Evolutionary conservation across 176 grass and related monocot species (phyloP), one percentile per base, ranked within the genome.

Genomic region (Avena atlantica): DNA sequence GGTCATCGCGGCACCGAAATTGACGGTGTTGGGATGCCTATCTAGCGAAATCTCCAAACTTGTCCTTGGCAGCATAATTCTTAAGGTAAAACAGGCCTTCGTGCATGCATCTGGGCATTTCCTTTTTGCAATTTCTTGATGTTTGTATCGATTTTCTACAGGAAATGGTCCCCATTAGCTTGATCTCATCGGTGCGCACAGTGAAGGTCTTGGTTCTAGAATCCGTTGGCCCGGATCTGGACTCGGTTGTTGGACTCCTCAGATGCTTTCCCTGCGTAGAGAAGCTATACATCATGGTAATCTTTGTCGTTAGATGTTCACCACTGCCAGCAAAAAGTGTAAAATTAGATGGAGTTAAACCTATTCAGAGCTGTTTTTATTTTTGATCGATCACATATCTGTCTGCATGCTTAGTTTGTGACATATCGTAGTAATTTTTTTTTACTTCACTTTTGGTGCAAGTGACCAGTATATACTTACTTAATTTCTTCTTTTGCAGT

Each of bases 261-360:
- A 67, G 64, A 36, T 85, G 83, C 2, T 85, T 85, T 23, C 83
- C 83, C 20, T 85, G 52, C 19, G 5, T 71, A 1, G 65, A 86
- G 65, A 71, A 61, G 8, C 12, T 86, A 6, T 80, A 80, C 55
- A 72, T 86, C 17, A 1, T 1, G 6, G 85, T 80, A 29, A 49
- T 5, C 1, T 42, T 47, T 72, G 3, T 13, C 47, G 7, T 20
- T 70, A 72, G 20, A 71, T 73, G 10, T 48, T 23, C 47, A 73
- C 0, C 0, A 23, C 20, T 73, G 8, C 40, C 40, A 73, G 40
- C 8, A 40, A 40, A 69, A 70, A 44, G 0, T 21, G 20, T 3
- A 86, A 76, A 40, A 60, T 59, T 37, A 9, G 8, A 78, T 57
- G 53, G 4, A 42, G 31, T 17, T 76, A 59, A 78, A 23, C 17